Evolutionary conservation across 768 basidiomycete species (phyloP), one percentile per base, ranked within the genome.

Genomic region (Cantharellus cinnabarinus): DNA sequence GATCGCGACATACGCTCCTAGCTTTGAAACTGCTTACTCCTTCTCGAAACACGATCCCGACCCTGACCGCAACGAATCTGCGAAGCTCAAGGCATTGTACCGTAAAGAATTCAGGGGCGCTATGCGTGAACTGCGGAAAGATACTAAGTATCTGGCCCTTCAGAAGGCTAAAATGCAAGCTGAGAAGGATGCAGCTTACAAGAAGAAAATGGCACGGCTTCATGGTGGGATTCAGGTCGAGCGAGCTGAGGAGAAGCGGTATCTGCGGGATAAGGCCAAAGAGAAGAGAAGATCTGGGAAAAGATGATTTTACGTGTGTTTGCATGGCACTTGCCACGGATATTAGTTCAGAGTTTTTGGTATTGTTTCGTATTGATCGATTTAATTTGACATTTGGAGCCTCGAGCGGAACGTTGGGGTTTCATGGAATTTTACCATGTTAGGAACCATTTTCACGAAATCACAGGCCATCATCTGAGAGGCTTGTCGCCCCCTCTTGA

Each of bases 91-190:
- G 59, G 77, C 79, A 44, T 80, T 91, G 67, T 84, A 90, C 74
- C 93, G 93, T 72, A 84, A 98, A 72, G 95, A 98, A 74, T 75
- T 79, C 67, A 98, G 97, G 75, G 93, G 95, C 50, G 95, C 95
- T 3, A 90, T 99, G 62, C 76, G 94, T 52, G 95, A 99, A 68
- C 74, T 99, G 58, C 80, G 95, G 62, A 97, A 97, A 74, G 95
- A 99, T 68, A 83, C 89, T 62, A 77, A 79, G 64, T 99, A 97
- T 79, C 74, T 99, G 71, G 89, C 94, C 5, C 76, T 75, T 38
- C 90, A 93, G 67, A 82, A 89, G 65, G 82, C 88, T 66, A 79
- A 82, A 71, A 80, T 83, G 67, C 85, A 89, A 71, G 72, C 75
- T 69, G 85, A 85, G 73, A 93, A 89, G 76, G 94, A 97, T 66